Percentiles rank a stretch among this genome's conserved stretches.
These are phyloP conservation scores for Pleurotus cornucopiae DNA, from an alignment of 768 basidiomycete genomes.

Conservation along the genomic window DNA sequence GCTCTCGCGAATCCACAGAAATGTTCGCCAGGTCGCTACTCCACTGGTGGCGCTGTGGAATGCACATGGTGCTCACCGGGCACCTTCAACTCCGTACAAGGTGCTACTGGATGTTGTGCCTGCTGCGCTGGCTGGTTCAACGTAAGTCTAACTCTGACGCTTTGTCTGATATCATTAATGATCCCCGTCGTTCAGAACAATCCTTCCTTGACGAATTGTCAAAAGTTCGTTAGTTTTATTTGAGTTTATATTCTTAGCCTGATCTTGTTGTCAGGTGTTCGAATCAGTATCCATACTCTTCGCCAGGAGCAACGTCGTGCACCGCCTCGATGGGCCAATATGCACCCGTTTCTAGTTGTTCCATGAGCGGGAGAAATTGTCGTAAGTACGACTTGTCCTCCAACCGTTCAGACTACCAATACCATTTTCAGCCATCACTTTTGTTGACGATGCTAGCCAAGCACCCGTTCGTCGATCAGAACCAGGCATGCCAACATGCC, in stretches of 20 bases:
- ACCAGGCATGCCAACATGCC: conserved; percentile 13
- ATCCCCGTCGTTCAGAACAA: neutral
- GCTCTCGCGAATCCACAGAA: conserved; percentile 15
- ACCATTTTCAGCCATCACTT: conserved; percentile 6
- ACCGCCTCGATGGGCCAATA: conserved; percentile 15
- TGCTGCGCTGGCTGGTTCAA: conserved; percentile 24
- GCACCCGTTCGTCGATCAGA: conserved; percentile 9
- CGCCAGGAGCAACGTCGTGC: conserved; percentile 19
- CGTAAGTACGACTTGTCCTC: conserved; percentile 13
- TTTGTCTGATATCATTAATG: too few species aligned
- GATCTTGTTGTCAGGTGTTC: conserved; percentile 16
- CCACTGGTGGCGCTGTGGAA: conserved; percentile 14
- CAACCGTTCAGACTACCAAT: neutral
- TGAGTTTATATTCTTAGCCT: neutral
- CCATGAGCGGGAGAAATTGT: conserved; percentile 14
- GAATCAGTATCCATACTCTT: conserved; percentile 19
- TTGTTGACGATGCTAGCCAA: conserved; percentile 8
- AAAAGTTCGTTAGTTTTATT: conserved; percentile 11
- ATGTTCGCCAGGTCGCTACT: conserved; percentile 24
- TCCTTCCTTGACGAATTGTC: conserved; percentile 14
- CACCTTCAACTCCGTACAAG: conserved; percentile 21
- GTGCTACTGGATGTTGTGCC: conserved; percentile 20
- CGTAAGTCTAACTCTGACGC: conserved; percentile 10
- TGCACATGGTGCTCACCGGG: conserved; percentile 20
- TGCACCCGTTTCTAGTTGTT: conserved; percentile 12